Base-by-base conservation (phyloP, 192 early-diverging fungal species). In the Backusella sp. region DNA sequence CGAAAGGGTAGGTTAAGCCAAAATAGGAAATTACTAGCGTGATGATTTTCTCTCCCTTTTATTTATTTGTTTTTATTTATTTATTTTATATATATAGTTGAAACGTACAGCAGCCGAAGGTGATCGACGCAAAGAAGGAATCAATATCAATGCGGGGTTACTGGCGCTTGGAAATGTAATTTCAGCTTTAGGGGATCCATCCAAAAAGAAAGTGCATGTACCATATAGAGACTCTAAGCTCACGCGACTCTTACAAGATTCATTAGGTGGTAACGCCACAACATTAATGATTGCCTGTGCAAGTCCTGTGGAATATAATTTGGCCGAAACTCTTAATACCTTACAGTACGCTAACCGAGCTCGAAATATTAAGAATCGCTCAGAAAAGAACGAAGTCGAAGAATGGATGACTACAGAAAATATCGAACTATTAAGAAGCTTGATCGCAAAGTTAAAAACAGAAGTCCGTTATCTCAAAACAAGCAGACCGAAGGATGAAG, bases 201-300 rank as follows among this genome's bases (percentile, higher is more conserved):
- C 90, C 4, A 84, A 89, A 62, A 85, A 4, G 41, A 81, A 81
- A 37, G 83, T 85, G 15, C 95, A 98, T 71, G 89, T 99, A 15
- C 98, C 98, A 14, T 99, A 98, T 73, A 92, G 98, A 80, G 97
- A 99, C 82, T 94, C 93, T 11, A 99, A 99, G 82, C 85, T 99
- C 23, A 99, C 98, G 0, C 88, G 96, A 62, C 87, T 99, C 84
- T 91, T 99, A 78, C 96, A 98, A 83, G 98, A 98, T 85, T 94
- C 92, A n/a, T 86, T 99, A 66, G 98, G 98, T 69, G 98, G 98
- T 41, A 98, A 93, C 78, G 91, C 81, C 73, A 92, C 93, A 74
- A 98, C 97, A 1, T 83, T 98, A 56, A 96, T 99, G 90, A 84
- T 99, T 34, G 96, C 98, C 6, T 97, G 96, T 82, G 92, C 97